These are phyloP conservation scores for Claviceps purpurea DNA, from an alignment of 2,329 filamentous ascomycete genomes.

Conservation along the genomic window DNA sequence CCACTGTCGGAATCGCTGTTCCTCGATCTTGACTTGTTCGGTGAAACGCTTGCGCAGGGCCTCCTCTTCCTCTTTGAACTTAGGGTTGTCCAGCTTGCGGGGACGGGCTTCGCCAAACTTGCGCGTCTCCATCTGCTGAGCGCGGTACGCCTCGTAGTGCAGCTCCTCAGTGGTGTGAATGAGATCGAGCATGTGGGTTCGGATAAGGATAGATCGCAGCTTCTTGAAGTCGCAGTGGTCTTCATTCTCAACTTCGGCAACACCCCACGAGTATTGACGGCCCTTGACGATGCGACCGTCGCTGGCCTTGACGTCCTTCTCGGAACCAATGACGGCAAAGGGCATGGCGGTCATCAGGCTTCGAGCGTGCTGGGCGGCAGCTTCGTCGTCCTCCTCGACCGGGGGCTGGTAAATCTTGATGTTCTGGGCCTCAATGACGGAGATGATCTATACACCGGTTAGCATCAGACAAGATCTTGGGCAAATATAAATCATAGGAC, in stretches of 20 bases:
- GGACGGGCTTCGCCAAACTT: conserved; percentile 98
- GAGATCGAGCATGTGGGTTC: conserved; percentile 98
- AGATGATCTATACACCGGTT: conserved; percentile 55
- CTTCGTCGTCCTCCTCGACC: conserved; percentile 94
- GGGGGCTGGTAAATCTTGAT: conserved; percentile 99
- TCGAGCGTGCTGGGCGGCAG: conserved; percentile 86
- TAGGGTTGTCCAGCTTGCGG: conserved; percentile 97
- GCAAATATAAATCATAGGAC: not conserved
- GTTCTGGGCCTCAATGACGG: conserved; percentile 92
- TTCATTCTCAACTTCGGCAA: conserved; percentile 98
- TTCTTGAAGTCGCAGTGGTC: conserved; percentile 99
- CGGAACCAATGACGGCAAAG: conserved; percentile 95
- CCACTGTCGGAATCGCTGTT: conserved; percentile 98
- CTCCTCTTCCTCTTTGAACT: conserved; percentile 99
- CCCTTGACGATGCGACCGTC: conserved; percentile 98
- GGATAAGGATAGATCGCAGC: conserved; percentile 94
- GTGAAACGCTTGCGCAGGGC: conserved; percentile 97
- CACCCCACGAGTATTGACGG: conserved; percentile 97
- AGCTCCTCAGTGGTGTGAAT: conserved; percentile 99
- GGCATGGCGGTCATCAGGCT: conserved; percentile 95
- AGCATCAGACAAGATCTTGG: conserved; percentile 6
- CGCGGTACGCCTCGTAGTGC: conserved; percentile 98
- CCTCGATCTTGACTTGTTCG: conserved; percentile 99
- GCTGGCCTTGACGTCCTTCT: conserved; percentile 96
- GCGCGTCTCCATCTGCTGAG: conserved; percentile 98